Percentiles rank a stretch among this genome's conserved stretches.
These are phyloP conservation scores for Pestalotiopsis sp. DNA, from an alignment of 2,329 filamentous ascomycete genomes.

Conservation along the genomic window DNA sequence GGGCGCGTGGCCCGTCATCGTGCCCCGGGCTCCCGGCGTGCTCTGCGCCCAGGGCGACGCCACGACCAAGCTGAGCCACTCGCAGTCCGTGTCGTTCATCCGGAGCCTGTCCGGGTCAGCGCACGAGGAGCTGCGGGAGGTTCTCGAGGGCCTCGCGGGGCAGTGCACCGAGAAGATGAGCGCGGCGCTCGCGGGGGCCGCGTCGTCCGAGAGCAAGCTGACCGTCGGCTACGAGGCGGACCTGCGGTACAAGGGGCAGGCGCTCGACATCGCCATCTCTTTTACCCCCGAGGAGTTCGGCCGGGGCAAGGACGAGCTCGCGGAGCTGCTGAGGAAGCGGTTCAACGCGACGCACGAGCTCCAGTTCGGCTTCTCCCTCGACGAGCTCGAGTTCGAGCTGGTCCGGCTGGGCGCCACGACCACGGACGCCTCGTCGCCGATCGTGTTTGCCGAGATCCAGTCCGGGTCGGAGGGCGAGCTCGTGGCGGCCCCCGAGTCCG, in stretches of 20 bases:
- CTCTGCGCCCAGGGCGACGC: conserved; percentile 53
- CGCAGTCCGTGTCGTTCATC: conserved; percentile 48
- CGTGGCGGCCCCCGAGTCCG: conserved; percentile 33
- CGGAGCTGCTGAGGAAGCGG: conserved; percentile 35
- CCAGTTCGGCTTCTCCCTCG: conserved; percentile 47
- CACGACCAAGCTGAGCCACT: conserved; percentile 50
- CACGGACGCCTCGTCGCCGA: conserved; percentile 42
- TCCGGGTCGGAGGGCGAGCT: conserved; percentile 15
- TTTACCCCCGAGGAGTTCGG: conserved; percentile 37
- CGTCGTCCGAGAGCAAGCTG: conserved; percentile 29
- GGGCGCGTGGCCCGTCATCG: conserved; percentile 54
- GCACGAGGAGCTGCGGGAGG: conserved; percentile 32
- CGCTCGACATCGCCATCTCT: conserved; percentile 37
- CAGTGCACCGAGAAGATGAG: conserved; percentile 40
- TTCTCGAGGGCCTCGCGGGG: conserved; percentile 38
- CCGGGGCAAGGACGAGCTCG: conserved; percentile 30
- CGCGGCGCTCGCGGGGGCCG: conserved; percentile 34
- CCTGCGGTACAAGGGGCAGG: conserved; percentile 51
- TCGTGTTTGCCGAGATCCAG: conserved; percentile 37
- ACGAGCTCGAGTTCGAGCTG: conserved; percentile 46
- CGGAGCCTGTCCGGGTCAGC: conserved; percentile 39
- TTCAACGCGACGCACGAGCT: conserved; percentile 46
- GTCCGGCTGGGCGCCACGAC: conserved; percentile 49
- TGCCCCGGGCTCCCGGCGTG: conserved; percentile 51
- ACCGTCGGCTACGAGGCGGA: conserved; percentile 44